Conservation (phyloP, 495 filamentous ascomycete species). For the Apodospora peruviana region DNA sequence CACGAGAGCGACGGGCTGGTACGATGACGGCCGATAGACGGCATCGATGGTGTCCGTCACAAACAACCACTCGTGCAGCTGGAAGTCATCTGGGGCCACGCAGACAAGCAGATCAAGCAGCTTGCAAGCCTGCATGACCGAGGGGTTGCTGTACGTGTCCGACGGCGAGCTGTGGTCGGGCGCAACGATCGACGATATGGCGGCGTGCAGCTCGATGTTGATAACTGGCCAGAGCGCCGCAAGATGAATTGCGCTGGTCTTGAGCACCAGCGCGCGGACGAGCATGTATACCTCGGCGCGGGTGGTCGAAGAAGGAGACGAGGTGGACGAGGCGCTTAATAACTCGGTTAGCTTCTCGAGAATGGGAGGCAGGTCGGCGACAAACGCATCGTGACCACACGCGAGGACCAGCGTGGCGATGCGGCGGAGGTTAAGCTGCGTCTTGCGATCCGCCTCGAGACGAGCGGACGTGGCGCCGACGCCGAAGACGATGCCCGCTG, state of each 20-base stretch:
- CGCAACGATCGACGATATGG: constrained; percentile 69
- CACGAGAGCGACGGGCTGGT: constrained; percentile 69
- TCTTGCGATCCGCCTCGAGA: constrained; percentile 86
- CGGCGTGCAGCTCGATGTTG: constrained; percentile 78
- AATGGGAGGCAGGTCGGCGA: constrained; percentile 63
- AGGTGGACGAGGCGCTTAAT: constrained; percentile 75
- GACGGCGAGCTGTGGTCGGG: constrained; percentile 52
- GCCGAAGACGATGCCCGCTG: constrained; percentile 97
- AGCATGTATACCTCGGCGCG: constrained; percentile 88
- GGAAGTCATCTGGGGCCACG: constrained; percentile 90
- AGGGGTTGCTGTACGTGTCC: constrained; percentile 69
- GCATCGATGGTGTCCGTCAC: constrained; percentile 96
- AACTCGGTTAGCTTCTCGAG: constrained; percentile 85
- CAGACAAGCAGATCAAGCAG: constrained; percentile 80
- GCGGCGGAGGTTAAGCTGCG: constrained; percentile 84
- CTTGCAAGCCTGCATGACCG: constrained; percentile 85
- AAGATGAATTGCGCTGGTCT: constrained; percentile 69
- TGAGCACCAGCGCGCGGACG: constrained; percentile 71
- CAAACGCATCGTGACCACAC: constrained; percentile 67
- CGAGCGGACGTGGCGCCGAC: constrained; percentile 94
- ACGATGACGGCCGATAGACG: constrained; percentile 74
- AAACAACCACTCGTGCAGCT: constrained; percentile 93
- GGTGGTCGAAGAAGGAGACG: constrained; percentile 85
- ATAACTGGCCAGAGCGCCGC: constrained; percentile 84
- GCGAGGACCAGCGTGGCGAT: constrained; percentile 74